phyloP scores from a whole-genome alignment of 495 filamentous ascomycete genomes.

The Schizothecium vesticola region DNA sequence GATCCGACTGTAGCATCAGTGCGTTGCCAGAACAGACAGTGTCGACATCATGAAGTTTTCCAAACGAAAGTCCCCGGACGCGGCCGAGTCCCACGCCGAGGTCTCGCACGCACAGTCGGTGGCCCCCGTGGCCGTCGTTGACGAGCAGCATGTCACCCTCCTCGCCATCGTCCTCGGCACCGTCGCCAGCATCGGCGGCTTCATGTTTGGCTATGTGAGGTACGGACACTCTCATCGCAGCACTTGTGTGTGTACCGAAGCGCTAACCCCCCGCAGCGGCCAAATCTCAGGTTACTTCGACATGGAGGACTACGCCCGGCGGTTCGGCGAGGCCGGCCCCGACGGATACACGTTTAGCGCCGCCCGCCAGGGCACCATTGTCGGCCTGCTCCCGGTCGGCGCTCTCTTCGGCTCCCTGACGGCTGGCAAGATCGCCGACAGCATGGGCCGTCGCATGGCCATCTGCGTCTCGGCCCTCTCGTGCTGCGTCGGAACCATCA shows the following conservation, averaged over 20 bases:
- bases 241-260: background rate
- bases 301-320: constrained; percentile 50
- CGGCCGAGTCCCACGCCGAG: background rate
- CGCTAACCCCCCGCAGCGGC: constrained; percentile 22
- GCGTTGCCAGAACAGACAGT: no score
- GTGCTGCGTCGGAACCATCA: constrained; percentile 62
- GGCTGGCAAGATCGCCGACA: constrained; percentile 52
- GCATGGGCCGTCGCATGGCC: constrained; percentile 40
- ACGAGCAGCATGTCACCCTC: constrained; percentile 32
- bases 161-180: constrained; percentile 37
- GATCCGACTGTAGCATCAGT: background rate
- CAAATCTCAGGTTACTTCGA: constrained; percentile 54
- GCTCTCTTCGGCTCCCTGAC: constrained; percentile 64
- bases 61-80: background rate
- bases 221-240: constrained; percentile 29
- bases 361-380: constrained; percentile 48
- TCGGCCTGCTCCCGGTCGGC: constrained; percentile 58
- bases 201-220: constrained; percentile 75
- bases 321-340: constrained; percentile 39
- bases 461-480: constrained; percentile 56
- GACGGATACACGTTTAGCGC: constrained; percentile 40
- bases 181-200: constrained; percentile 65
- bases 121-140: constrained; percentile 6
- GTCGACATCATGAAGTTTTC: background rate
- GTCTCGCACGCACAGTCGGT: background rate